Percentiles rank a stretch among this genome's conserved stretches.
phyloP scores from a whole-genome alignment of 1,284 basidiomycete genomes.

The Trametes polyzona region DNA sequence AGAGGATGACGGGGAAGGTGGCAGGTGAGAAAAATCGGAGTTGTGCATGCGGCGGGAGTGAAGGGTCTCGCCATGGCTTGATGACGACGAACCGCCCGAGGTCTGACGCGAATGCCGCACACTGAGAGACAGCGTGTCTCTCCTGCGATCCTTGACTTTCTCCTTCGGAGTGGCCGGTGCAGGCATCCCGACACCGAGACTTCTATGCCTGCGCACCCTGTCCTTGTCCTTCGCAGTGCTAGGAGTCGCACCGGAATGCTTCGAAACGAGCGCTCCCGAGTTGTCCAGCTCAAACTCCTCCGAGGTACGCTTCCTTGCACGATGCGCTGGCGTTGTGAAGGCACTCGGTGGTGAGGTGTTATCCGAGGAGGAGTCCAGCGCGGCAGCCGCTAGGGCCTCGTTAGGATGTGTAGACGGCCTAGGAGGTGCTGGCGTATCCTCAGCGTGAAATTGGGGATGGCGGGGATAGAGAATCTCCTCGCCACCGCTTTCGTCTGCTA shows the following conservation, averaged over 20 bases:
- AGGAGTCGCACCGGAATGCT: constrained; percentile 36
- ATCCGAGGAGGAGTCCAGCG: constrained; percentile 10
- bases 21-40: constrained; percentile 87
- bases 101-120: constrained; percentile 64
- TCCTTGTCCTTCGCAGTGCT: constrained; percentile 54
- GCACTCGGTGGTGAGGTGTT: constrained; percentile 56
- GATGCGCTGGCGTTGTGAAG: constrained; percentile 56
- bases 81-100: constrained; percentile 69
- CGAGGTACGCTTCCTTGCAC: constrained; percentile 75
- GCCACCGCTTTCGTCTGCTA: constrained; percentile 78
- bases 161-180: constrained; percentile 45
- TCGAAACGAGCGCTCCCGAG: constrained; percentile 59
- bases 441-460: constrained; percentile 42
- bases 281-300: constrained; percentile 84
- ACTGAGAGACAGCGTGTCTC: constrained; percentile 62
- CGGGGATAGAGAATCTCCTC: constrained; percentile 85
- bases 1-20: constrained; percentile 84
- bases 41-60: constrained; percentile 60
- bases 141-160: constrained; percentile 63
- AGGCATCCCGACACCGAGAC: constrained; percentile 60
- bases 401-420: constrained; percentile 2
- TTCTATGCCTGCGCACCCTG: constrained; percentile 69
- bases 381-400: constrained; percentile 7
- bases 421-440: constrained; percentile 32
- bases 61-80: constrained; percentile 54